These are phyloP conservation scores for Linnemannia exigua DNA, from an alignment of 192 early-diverging fungal genomes.

Conservation along the genomic window DNA sequence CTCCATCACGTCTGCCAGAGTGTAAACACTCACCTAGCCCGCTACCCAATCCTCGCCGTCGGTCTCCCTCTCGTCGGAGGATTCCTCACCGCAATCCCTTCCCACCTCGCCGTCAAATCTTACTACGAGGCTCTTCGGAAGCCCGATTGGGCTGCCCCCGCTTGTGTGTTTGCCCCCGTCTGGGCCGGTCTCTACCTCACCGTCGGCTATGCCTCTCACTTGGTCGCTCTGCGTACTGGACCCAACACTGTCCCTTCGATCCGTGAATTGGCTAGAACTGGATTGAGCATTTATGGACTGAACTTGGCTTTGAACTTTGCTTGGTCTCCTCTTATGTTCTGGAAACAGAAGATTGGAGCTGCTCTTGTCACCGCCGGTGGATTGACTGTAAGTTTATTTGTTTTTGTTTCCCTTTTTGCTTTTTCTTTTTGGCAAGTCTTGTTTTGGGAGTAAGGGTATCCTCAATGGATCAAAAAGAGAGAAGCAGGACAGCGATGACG, in stretches of 20 bases:
- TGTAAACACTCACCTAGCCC: conserved; percentile 48
- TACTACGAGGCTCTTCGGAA: conserved; percentile 25
- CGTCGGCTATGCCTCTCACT: conserved; percentile 52
- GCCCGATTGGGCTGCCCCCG: conserved; percentile 41
- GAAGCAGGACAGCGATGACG: neutral
- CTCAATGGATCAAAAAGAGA: neutral
- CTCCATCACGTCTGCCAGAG: conserved; percentile 38
- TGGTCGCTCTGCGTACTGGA: conserved; percentile 45
- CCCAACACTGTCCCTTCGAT: conserved; percentile 42
- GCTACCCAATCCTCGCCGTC: conserved; percentile 48
- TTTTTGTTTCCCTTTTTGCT: neutral
- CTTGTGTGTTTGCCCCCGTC: conserved; percentile 25
- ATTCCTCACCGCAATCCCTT: conserved; percentile 43
- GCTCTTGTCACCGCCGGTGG: conserved; percentile 34
- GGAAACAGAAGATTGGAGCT: conserved; percentile 40
- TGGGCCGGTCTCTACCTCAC: conserved; percentile 47
- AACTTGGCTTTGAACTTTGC: conserved; percentile 49
- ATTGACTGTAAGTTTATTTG: conserved; percentile 35
- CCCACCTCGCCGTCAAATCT: conserved; percentile 20
- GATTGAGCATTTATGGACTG: conserved; percentile 36
- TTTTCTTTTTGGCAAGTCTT: neutral
- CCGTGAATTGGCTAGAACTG: conserved; percentile 32
- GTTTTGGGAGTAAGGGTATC: neutral
- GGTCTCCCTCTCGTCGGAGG: conserved; percentile 50
- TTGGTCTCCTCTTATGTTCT: conserved; percentile 46